Percentiles rank a stretch among this genome's conserved stretches.
Evolutionary conservation across 768 basidiomycete genomes (phyloP).

Genomic region (Termitomyces sp.): DNA sequence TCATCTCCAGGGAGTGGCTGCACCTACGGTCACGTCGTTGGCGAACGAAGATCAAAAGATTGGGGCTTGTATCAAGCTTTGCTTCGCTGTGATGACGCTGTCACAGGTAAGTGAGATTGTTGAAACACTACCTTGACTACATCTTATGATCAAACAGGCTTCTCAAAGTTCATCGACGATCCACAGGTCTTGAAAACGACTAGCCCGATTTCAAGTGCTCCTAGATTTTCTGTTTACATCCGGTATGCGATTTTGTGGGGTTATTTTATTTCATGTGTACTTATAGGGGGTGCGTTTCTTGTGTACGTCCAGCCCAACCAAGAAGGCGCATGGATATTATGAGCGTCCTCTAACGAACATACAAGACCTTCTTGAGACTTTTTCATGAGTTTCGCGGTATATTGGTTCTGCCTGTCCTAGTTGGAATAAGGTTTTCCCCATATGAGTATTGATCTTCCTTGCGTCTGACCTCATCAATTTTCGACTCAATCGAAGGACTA

Average conservation of each 20-base stretch:
- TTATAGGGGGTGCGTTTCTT: background rate
- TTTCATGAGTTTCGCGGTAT: background rate
- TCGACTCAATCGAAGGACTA: too few species aligned
- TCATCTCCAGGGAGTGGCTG: slow-evolving; percentile 24
- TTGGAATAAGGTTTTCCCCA: background rate
- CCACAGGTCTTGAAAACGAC: too few species aligned
- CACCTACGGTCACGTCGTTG: slow-evolving; percentile 36
- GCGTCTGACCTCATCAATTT: background rate
- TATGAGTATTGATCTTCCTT: background rate
- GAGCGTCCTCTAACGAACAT: background rate
- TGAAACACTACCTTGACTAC: background rate
- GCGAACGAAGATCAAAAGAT: slow-evolving; percentile 42
- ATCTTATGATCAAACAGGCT: too few species aligned
- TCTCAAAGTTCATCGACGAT: too few species aligned
- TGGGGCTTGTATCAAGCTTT: slow-evolving; percentile 45
- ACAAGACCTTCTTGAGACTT: background rate
- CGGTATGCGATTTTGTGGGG: too few species aligned
- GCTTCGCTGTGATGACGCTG: slow-evolving; percentile 19
- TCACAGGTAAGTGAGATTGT: too few species aligned
- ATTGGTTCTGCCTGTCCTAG: background rate
- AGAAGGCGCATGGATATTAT: too few species aligned
- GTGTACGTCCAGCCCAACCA: background rate
- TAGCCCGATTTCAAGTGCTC: too few species aligned
- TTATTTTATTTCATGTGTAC: slow-evolving; percentile 15
- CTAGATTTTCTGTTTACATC: too few species aligned